phyloP scores from a whole-genome alignment of 2,329 filamentous ascomycete genomes.

The Rutstroemia sydowiana region DNA sequence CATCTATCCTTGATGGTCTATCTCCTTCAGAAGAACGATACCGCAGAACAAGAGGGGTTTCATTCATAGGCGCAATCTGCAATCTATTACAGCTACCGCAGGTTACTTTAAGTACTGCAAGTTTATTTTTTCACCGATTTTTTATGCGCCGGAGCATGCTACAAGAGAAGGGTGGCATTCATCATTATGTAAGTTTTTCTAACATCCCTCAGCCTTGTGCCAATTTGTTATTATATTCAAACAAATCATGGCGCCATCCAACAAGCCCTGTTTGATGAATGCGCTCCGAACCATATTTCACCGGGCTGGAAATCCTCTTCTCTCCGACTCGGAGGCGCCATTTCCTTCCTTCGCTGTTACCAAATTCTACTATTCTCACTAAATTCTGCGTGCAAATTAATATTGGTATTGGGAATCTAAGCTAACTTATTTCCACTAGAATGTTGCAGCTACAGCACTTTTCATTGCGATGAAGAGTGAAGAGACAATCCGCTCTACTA shows the following conservation, averaged over 20 bases:
- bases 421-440: slow-evolving; percentile 36
- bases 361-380: background rate
- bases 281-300: no score
- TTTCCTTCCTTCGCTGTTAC: background rate
- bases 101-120: slow-evolving; percentile 83
- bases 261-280: no score
- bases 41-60: slow-evolving; percentile 81
- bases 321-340: no score
- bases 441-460: slow-evolving; percentile 80
- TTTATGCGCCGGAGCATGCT: slow-evolving; percentile 86
- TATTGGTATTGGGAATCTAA: no score
- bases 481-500: slow-evolving; percentile 93
- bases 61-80: slow-evolving; percentile 92
- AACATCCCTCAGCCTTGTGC: no score
- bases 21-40: slow-evolving; percentile 68
- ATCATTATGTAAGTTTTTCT: slow-evolving; percentile 72
- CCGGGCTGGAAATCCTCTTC: no score
- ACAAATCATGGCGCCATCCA: no score
- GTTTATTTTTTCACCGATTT: slow-evolving; percentile 92
- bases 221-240: no score
- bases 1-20: slow-evolving; percentile 79
- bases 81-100: slow-evolving; percentile 89
- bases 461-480: slow-evolving; percentile 97
- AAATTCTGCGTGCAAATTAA: no score
- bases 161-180: slow-evolving; percentile 61